Conservation (phyloP, 2,329 filamentous ascomycete genomes). For the Aspergillus sp. region DNA sequence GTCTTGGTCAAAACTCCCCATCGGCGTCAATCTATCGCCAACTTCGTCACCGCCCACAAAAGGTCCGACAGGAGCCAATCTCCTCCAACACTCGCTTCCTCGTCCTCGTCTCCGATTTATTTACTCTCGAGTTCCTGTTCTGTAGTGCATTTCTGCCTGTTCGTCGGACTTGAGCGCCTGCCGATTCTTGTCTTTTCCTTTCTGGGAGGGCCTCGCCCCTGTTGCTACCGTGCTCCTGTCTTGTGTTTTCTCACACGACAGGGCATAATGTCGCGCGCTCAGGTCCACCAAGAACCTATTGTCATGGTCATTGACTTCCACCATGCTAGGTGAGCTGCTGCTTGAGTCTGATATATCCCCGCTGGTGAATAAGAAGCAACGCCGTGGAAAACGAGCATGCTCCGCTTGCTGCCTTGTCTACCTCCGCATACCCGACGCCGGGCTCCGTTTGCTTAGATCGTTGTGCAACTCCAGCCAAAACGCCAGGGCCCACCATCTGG, state of each 20-base stretch:
- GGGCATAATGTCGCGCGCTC: conserved; percentile 29
- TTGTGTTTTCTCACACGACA: conserved; percentile 8
- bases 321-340: conserved; percentile 58
- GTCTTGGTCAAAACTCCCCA: not conserved
- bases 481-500: not conserved
- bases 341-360: not conserved
- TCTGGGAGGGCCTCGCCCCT: conserved; percentile 12
- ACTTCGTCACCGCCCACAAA: conserved; percentile 21
- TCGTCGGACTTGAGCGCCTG: conserved; percentile 5
- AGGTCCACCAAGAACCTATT: conserved; percentile 61
- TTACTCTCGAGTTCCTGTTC: not conserved
- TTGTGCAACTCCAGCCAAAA: not conserved
- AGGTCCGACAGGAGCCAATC: conserved; percentile 9
- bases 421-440: not conserved
- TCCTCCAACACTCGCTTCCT: conserved; percentile 10
- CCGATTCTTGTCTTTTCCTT: conserved; percentile 5
- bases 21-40: conserved; percentile 4
- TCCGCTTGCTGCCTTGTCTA: not conserved
- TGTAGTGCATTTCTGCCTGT: not conserved
- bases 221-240: conserved; percentile 1
- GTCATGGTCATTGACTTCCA: conserved; percentile 82
- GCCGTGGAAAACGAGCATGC: not conserved
- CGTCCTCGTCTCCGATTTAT: conserved; percentile 5
- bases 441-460: not conserved
- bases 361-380: not conserved